These are phyloP conservation scores for Trypanosoma lewisi DNA, from an alignment of 208 protist species.

Conservation along the genomic window DNA sequence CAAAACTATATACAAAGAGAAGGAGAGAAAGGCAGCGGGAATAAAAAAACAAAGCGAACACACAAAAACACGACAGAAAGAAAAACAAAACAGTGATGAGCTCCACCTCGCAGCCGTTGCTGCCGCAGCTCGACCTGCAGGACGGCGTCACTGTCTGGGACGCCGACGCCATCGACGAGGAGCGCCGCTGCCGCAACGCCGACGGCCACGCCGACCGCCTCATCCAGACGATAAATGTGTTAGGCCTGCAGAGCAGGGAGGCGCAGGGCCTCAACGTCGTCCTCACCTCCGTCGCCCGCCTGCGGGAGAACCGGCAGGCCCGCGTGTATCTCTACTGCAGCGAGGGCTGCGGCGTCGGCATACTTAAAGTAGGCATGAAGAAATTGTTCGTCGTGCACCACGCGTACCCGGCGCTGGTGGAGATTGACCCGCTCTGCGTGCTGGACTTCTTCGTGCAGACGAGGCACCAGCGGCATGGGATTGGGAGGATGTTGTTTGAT, in stretches of 20 bases:
- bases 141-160: slow-evolving; percentile 69
- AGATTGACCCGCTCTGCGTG: slow-evolving; percentile 90
- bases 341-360: slow-evolving; percentile 62
- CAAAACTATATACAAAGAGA: background rate
- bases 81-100: slow-evolving; percentile 12
- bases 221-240: slow-evolving; percentile 72
- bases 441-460: slow-evolving; percentile 95
- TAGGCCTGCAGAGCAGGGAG: slow-evolving; percentile 59
- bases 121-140: slow-evolving; percentile 42
- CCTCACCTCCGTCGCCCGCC: slow-evolving; percentile 60
- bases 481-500: slow-evolving; percentile 80
- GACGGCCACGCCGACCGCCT: slow-evolving; percentile 34
- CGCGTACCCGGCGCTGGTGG: slow-evolving; percentile 42
- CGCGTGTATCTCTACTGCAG: slow-evolving; percentile 66
- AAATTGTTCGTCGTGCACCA: slow-evolving; percentile 86
- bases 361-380: slow-evolving; percentile 89
- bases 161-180: slow-evolving; percentile 32
- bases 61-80: slow-evolving; percentile 6
- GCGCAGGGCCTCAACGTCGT: slow-evolving; percentile 56
- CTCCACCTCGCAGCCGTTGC: background rate
- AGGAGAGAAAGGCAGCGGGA: background rate
- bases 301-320: slow-evolving; percentile 52
- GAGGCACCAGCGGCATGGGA: slow-evolving; percentile 73
- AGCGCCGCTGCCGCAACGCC: slow-evolving; percentile 25
- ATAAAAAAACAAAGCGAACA: background rate